These are phyloP conservation scores for Grosmannia huntii DNA, from an alignment of 2,329 filamentous ascomycete species.

Conservation along the genomic window DNA sequence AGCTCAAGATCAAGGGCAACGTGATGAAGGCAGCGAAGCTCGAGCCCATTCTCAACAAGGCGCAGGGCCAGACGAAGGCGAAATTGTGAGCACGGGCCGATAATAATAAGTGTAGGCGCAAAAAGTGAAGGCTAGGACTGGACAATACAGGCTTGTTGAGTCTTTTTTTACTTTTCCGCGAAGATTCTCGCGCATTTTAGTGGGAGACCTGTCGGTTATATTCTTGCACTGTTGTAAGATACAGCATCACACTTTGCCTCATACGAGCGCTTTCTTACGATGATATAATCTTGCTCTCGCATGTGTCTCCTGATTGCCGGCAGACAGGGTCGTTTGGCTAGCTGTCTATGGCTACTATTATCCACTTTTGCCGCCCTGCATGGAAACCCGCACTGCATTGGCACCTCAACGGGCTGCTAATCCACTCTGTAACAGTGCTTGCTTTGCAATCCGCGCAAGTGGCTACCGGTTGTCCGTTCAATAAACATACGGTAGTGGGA, in stretches of 20 bases:
- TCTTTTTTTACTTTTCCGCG: background rate
- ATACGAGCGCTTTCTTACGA: background rate
- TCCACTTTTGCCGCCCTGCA: background rate
- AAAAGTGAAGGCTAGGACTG: background rate
- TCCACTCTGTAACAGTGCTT: background rate
- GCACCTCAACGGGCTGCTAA: background rate
- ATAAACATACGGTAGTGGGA: background rate
- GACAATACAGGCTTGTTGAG: background rate
- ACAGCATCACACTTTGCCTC: background rate
- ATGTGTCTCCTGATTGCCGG: background rate
- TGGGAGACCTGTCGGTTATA: background rate
- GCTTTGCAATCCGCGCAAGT: background rate
- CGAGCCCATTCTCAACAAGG: conserved; percentile 84
- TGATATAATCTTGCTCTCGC: background rate
- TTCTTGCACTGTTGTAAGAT: background rate
- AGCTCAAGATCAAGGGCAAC: conserved; percentile 96
- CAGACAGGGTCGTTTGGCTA: background rate
- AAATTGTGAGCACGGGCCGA: conserved; percentile 46
- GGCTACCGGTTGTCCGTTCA: background rate
- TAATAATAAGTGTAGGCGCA: too few species aligned
- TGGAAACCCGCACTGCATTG: background rate
- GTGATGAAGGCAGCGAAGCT: conserved; percentile 98
- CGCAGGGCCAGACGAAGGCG: conserved; percentile 52
- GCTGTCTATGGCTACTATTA: background rate
- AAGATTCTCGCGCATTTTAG: background rate